Evolutionary conservation across 176 grass and related monocot genomes (phyloP), one percentile per base, ranked within the genome.

Genomic region (Cocos nucifera): DNA sequence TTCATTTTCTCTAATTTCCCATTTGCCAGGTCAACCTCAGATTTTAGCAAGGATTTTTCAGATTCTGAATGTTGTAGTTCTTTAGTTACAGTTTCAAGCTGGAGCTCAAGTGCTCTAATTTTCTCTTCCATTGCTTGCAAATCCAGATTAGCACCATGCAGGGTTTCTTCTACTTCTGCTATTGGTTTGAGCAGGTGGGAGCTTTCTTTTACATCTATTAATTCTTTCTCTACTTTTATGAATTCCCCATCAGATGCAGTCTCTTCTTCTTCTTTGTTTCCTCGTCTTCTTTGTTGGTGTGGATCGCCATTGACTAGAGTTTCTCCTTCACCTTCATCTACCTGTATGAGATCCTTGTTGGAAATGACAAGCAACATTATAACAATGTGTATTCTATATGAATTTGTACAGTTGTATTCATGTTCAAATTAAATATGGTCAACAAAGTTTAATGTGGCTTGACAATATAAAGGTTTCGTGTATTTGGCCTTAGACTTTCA

Each of bases 171-270:
- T 74, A 59, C 62, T 79, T 77, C 76, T 22, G 63, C 80, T 53
- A 56, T 49, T 59, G 50, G 4, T 67, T 76, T 79, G 24, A 62
- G 23, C 8, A 70, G 49, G 58, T 65, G 60, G 15, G 71, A 77
- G 32, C 61, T 59, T 28, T 77, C 75, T 64, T 82, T 82, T 62
- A 70, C 65, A 62, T 89, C 75, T 72, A 86, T 77, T 62, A 77
- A 62, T 69, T 95, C 89, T 55, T 70, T 25, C 54, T 70, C 55
- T 18, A 70, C 56, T 39, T 70, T 59, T 27, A 70, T 70, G 55
- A 70, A 70, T 75, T 78, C 82, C 26, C 79, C 83, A 57, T 87
- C 91, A 17, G 78, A 87, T 75, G 84, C 74, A 74, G 75, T 60
- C 50, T 80, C 92, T 30, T 90, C 86, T 57, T 96, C 86, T 59